A percentile compares a stretch with the other conserved stretches of the same genome.
These are phyloP conservation scores for Fraxinus angustifolia DNA, from an alignment of 305 asterid species.

Conservation along the genomic window DNA sequence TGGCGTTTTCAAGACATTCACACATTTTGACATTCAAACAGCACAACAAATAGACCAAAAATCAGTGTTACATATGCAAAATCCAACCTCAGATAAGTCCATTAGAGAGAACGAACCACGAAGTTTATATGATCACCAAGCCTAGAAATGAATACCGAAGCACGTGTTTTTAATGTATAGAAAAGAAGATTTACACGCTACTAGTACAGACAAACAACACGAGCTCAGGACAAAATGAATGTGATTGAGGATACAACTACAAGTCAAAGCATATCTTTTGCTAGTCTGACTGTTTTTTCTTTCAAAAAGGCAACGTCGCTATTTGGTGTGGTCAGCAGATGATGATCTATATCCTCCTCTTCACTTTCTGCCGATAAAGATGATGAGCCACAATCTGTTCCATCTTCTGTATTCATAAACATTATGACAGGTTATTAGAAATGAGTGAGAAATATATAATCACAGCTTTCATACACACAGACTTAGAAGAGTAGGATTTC, in stretches of 20 bases:
- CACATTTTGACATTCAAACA: neutral
- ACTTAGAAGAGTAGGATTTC: neutral
- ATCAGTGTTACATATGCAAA: neutral
- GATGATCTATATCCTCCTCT: slow-evolving; percentile 53
- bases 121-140: slow-evolving; percentile 10
- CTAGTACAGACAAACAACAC: slow-evolving; percentile 30
- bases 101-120: neutral
- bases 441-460: neutral
- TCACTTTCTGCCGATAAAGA: slow-evolving; percentile 46
- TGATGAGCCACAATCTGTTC: slow-evolving; percentile 42
- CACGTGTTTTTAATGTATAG: slow-evolving; percentile 17
- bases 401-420: slow-evolving; percentile 44
- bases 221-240: slow-evolving; percentile 5
- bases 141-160: slow-evolving; percentile 18
- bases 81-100: neutral
- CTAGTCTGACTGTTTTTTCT: slow-evolving; percentile 72
- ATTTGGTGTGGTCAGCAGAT: slow-evolving; percentile 53
- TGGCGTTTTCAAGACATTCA: neutral
- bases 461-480: neutral
- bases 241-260: neutral
- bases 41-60: neutral
- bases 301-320: slow-evolving; percentile 71
- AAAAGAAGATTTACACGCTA: slow-evolving; percentile 30
- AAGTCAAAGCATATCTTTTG: slow-evolving; percentile 60
- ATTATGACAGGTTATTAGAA: neutral